Conservation (phyloP, 352 stramenopile genomes). For the Globisporangium mamillatum region DNA sequence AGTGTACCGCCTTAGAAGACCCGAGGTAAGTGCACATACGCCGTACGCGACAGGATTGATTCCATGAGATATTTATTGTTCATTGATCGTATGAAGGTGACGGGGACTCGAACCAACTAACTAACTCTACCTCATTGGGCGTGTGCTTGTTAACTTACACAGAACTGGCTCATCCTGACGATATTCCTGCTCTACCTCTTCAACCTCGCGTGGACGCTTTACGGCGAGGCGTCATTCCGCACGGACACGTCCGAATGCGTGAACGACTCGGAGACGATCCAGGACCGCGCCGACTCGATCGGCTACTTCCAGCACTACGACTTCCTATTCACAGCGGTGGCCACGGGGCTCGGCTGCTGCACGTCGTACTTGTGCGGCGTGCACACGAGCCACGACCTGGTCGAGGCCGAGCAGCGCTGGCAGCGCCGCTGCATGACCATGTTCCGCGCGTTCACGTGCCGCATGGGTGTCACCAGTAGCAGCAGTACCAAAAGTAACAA, state of each 20-base stretch:
- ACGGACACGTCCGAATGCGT: constrained; percentile 46
- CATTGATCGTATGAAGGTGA: no score
- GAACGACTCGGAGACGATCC: constrained; percentile 50
- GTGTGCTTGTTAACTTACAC: not conserved
- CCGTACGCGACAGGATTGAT: not conserved
- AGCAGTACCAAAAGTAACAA: not conserved
- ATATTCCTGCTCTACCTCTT: constrained; percentile 58
- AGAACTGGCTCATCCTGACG: constrained; percentile 52
- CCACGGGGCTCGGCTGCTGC: constrained; percentile 37
- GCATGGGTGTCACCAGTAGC: constrained; percentile 23
- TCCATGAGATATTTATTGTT: no score
- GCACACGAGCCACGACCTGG: constrained; percentile 48
- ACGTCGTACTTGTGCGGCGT: constrained; percentile 70
- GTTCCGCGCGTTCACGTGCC: constrained; percentile 59
- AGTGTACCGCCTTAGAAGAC: constrained; percentile 52
- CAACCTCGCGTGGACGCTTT: constrained; percentile 55
- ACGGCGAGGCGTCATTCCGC: constrained; percentile 52
- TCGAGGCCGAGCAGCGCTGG: constrained; percentile 61
- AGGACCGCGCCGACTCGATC: constrained; percentile 57
- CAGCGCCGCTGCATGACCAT: constrained; percentile 60
- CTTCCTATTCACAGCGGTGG: constrained; percentile 50
- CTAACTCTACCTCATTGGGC: not conserved
- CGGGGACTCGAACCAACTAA: no score
- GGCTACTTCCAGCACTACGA: constrained; percentile 69
- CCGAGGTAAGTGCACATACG: constrained; percentile 33